Evolutionary conservation across 805 yeast genomes (phyloP).

Genomic region (Jamesozyma spencerorum): DNA sequence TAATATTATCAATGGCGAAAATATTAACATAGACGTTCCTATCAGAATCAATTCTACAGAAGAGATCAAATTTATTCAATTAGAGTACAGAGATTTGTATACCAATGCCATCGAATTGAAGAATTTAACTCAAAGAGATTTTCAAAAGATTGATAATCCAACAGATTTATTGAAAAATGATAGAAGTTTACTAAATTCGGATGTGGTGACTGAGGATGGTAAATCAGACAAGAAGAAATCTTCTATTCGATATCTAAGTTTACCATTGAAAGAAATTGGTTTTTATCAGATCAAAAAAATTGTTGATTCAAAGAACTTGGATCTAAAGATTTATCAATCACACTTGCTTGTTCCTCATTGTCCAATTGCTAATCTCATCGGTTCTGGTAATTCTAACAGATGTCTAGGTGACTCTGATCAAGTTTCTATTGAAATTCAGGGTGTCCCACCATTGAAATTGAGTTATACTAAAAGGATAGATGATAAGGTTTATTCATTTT

Average conservation of each 20-base stretch:
- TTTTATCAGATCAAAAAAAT: conserved; percentile 63
- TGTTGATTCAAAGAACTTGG: conserved; percentile 53
- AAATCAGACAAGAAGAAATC: conserved; percentile 7
- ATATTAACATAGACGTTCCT: conserved; percentile 38
- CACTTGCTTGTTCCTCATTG: conserved; percentile 64
- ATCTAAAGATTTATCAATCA: conserved; percentile 50
- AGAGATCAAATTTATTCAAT: conserved; percentile 56
- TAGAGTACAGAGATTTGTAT: conserved; percentile 50
- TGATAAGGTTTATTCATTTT: conserved; percentile 21
- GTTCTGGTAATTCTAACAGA: conserved; percentile 35
- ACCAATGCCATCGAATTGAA: conserved; percentile 38
- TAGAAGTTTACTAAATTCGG: conserved; percentile 8
- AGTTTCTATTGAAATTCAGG: conserved; percentile 47
- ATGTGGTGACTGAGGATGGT: neutral
- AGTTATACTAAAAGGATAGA: conserved; percentile 42
- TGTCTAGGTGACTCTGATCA: conserved; percentile 57
- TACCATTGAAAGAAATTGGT: conserved; percentile 66
- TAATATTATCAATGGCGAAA: conserved; percentile 2
- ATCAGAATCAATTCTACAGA: conserved; percentile 72
- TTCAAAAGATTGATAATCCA: conserved; percentile 33
- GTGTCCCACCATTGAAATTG: conserved; percentile 70
- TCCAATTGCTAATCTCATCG: conserved; percentile 56
- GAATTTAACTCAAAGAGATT: conserved; percentile 49
- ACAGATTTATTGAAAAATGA: conserved; percentile 15
- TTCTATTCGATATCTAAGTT: conserved; percentile 45